These are phyloP conservation scores for Agaricus subrufescens DNA, from an alignment of 768 basidiomycete species.

Conservation along the genomic window DNA sequence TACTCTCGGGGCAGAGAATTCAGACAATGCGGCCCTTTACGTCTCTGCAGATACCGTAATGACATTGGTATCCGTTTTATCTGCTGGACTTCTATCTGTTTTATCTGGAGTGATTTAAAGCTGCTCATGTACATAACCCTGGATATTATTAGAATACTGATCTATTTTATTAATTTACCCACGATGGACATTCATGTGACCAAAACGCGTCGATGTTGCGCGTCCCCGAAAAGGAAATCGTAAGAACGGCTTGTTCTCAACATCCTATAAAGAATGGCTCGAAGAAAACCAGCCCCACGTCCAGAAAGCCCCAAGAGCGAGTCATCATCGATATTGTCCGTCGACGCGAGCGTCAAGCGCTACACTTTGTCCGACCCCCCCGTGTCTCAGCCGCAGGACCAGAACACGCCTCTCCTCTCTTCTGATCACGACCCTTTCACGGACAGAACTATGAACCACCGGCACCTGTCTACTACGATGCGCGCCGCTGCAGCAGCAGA, in stretches of 20 bases:
- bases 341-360: constrained; percentile 23
- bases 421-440: constrained; percentile 13
- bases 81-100: constrained; percentile 6
- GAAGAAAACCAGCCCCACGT: constrained; percentile 31
- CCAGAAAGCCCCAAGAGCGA: constrained; percentile 16
- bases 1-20: not conserved
- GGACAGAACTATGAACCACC: constrained; percentile 16
- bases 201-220: constrained; percentile 16
- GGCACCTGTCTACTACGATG: constrained; percentile 19
- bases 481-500: constrained; percentile 3
- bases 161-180: constrained; percentile 2
- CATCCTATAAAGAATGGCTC: constrained; percentile 17
- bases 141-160: not conserved
- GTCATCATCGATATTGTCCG: constrained; percentile 13
- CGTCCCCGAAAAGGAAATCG: not conserved
- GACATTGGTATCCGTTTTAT: not conserved
- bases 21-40: not conserved
- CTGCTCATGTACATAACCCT: not conserved
- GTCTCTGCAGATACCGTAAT: not conserved
- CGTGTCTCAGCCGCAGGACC: constrained; percentile 9
- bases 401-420: constrained; percentile 1
- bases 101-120: constrained; percentile 1
- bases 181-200: constrained; percentile 17
- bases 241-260: not conserved
- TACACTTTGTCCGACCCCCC: constrained; percentile 29